phyloP scores from a whole-genome alignment of 2,329 filamentous ascomycete species.

The Neopestalotiopsis sp. region DNA sequence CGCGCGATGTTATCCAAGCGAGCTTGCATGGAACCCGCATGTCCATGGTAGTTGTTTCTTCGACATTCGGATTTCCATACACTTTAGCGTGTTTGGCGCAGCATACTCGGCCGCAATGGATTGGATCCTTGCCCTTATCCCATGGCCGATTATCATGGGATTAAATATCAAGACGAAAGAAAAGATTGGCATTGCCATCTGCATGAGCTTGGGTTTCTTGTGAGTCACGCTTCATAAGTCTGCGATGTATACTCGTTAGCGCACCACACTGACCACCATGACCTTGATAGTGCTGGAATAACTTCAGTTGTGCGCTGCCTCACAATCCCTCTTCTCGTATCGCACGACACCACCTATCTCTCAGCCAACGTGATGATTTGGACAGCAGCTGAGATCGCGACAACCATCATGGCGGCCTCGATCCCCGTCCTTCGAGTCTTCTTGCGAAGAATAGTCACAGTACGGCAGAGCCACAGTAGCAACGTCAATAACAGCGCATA shows the following conservation, averaged over 20 bases:
- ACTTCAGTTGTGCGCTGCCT: conserved; percentile 25
- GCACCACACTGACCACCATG: not conserved
- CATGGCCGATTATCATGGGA: conserved; percentile 42
- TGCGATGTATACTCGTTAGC: not conserved
- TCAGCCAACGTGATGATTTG: conserved; percentile 28
- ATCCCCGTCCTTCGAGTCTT: conserved; percentile 24
- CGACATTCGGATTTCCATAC: conserved; percentile 23
- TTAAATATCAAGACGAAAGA: conserved; percentile 42
- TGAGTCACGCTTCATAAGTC: conserved; percentile 17
- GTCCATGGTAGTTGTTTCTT: conserved; percentile 24
- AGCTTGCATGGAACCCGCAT: conserved; percentile 19
- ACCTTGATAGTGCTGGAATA: conserved; percentile 21
- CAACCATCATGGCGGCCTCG: conserved; percentile 40
- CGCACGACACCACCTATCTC: conserved; percentile 20
- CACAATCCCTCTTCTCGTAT: conserved; percentile 21
- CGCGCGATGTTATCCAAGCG: conserved; percentile 23
- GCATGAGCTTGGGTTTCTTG: conserved; percentile 42
- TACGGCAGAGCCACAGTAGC: not conserved
- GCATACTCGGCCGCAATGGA: conserved; percentile 38
- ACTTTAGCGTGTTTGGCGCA: conserved; percentile 25
- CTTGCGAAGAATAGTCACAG: conserved; percentile 12
- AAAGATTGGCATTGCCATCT: conserved; percentile 40
- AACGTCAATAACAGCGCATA: not conserved
- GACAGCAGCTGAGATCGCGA: conserved; percentile 37
- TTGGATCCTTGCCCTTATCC: conserved; percentile 41